Evolutionary conservation across 805 yeast species (phyloP), one percentile per base, ranked within the genome.

Genomic region (Isabelozyma pseudorhagii): DNA sequence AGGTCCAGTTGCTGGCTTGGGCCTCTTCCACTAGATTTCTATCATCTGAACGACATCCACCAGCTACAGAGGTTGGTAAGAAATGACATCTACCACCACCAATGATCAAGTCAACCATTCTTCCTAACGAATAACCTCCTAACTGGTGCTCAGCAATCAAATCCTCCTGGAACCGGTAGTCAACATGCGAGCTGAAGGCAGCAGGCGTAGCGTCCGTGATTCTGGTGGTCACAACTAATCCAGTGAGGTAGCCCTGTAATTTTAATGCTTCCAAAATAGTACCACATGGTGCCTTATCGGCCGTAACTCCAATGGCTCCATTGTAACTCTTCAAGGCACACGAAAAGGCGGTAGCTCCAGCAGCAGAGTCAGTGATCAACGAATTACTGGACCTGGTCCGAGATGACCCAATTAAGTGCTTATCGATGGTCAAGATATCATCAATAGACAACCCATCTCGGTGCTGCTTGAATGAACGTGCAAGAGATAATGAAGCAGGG

Each of bases 191-290:
- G 40, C 89, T 82, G 64, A 90, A 92, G 0, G 92, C 83, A 10
- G 96, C 97, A 0, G 97, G 97, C 0, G 97, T 92, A 13, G 97
- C 97, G 64, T 92, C 97, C 8, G 97, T 89, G 55, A 92, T 81
- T 54, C 96, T 79, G 0, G 97, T 91, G 27, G 97, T 92, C 28
- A 91, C 97, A 25, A 92, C 97, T 45, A 92, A 72, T 0, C 97
- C 98, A 0, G 97, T 92, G 57, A 75, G 66, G 67, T 84, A 89
- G 0, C 97, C 97, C 50, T 80, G 74, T 49, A 85, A 71, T 62
- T 92, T 91, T 60, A 93, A 84, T 1, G 96, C 96, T 68, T 92
- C 98, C 55, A 92, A 72, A 40, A 92, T 69, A 2, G 97, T 89
- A 6, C 96, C 97, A 63, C 96, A 87, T 5, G 97, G 96, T n/a